phyloP scores from a whole-genome alignment of 1,284 basidiomycete genomes.

The Cryptococcus depauperatus region DNA sequence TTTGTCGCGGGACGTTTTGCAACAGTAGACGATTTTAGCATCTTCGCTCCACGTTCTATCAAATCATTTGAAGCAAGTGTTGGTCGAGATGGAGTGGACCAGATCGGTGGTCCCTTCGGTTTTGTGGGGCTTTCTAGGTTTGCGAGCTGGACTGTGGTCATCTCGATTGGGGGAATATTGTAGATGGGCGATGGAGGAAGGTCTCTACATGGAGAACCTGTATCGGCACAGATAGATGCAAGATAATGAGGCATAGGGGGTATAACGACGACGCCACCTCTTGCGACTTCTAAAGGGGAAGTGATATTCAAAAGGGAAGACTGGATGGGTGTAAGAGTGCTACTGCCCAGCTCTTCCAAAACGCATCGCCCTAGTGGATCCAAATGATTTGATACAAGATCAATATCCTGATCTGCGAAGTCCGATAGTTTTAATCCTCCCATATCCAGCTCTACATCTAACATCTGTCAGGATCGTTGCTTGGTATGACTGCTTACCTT shows the following conservation, averaged over 20 bases:
- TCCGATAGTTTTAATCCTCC: slow-evolving; percentile 32
- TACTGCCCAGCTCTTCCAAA: too few species aligned
- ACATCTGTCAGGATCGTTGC: too few species aligned
- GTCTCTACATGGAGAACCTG: slow-evolving; percentile 18
- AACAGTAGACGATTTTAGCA: slow-evolving; percentile 2
- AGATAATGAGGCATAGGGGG: slow-evolving; percentile 19
- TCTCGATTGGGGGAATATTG: neutral
- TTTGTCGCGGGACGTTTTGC: neutral
- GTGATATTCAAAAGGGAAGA: slow-evolving; percentile 15
- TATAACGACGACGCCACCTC: slow-evolving; percentile 33
- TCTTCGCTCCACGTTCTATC: slow-evolving; percentile 8
- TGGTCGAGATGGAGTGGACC: slow-evolving; percentile 5
- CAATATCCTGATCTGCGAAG: slow-evolving; percentile 32
- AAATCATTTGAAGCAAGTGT: slow-evolving; percentile 9
- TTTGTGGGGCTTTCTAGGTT: neutral
- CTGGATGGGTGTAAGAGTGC: too few species aligned
- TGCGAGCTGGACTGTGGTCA: neutral
- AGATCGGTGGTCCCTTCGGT: neutral
- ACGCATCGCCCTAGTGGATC: neutral
- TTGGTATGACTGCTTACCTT: slow-evolving; percentile 7
- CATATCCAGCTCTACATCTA: slow-evolving; percentile 34
- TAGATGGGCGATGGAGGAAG: slow-evolving; percentile 7
- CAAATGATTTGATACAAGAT: neutral
- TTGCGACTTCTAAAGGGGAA: slow-evolving; percentile 28
- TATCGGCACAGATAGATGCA: slow-evolving; percentile 18